A percentile compares a stretch with the other conserved stretches of the same genome.
Evolutionary conservation across 768 basidiomycete species (phyloP).

Genomic region (Hemileccinum impolitum): DNA sequence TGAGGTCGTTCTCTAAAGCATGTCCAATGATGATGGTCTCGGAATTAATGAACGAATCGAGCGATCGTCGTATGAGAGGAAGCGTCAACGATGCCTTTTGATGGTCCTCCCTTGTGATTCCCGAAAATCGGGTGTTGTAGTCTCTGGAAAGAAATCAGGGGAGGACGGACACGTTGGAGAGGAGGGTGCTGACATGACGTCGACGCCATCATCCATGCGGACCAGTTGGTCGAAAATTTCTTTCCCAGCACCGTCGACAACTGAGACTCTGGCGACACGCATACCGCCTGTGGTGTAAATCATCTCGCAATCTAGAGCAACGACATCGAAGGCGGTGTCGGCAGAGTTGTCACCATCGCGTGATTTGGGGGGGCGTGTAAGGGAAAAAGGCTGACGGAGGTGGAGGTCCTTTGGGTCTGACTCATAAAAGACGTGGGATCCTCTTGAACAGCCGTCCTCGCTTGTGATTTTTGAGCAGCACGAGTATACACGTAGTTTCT

Average conservation of each 20-base stretch:
- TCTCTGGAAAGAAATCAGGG: slow-evolving; percentile 51
- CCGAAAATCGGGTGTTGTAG: slow-evolving; percentile 89
- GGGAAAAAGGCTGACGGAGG: slow-evolving; percentile 69
- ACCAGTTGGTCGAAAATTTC: slow-evolving; percentile 82
- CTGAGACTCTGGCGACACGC: slow-evolving; percentile 86
- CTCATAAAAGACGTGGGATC: slow-evolving; percentile 92
- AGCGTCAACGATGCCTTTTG: slow-evolving; percentile 67
- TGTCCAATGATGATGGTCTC: slow-evolving; percentile 89
- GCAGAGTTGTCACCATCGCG: slow-evolving; percentile 2
- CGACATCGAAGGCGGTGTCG: slow-evolving; percentile 62
- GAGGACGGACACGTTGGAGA: neutral
- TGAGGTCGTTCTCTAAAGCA: slow-evolving; percentile 91
- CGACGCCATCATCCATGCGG: slow-evolving; percentile 74
- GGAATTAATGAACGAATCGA: slow-evolving; percentile 69
- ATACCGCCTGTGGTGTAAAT: slow-evolving; percentile 91
- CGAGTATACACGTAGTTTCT: slow-evolving; percentile 65
- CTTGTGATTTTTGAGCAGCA: slow-evolving; percentile 70
- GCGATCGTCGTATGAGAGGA: slow-evolving; percentile 56
- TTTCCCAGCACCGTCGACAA: slow-evolving; percentile 73
- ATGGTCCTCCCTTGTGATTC: slow-evolving; percentile 59
- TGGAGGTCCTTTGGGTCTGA: slow-evolving; percentile 62
- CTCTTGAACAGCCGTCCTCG: slow-evolving; percentile 67
- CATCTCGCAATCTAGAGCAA: slow-evolving; percentile 96
- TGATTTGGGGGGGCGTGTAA: slow-evolving; percentile 28
- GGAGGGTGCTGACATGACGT: slow-evolving; percentile 58